phyloP scores from a whole-genome alignment of 441 rosid genomes.

The Adansonia gregorii region DNA sequence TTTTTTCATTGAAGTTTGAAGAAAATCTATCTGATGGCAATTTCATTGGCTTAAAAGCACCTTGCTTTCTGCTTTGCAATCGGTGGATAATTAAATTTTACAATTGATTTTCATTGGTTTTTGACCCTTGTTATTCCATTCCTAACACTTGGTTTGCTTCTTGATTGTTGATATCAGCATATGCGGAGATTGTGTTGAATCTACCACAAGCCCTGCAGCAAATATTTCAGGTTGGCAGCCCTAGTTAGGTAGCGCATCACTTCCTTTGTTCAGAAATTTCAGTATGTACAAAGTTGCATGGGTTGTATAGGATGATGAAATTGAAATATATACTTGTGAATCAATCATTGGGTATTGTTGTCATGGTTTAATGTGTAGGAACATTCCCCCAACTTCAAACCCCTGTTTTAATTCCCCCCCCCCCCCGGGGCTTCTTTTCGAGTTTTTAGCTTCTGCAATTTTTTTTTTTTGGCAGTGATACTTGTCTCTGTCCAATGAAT shows the following conservation, averaged over 20 bases:
- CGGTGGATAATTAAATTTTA: not conserved
- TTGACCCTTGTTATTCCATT: not conserved
- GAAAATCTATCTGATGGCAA: not conserved
- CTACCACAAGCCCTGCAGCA: constrained; percentile 66
- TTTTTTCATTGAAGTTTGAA: not conserved
- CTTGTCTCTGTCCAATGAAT: not conserved
- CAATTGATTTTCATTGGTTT: not conserved
- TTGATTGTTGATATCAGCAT: not conserved
- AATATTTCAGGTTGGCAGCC: constrained; percentile 45
- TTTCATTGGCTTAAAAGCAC: not conserved
- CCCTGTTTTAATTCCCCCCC: not conserved
- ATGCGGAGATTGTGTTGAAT: constrained; percentile 84
- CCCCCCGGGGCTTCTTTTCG: not conserved
- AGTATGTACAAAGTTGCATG: constrained; percentile 17
- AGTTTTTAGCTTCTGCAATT: not conserved
- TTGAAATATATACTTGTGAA: constrained; percentile 1
- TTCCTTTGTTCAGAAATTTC: not conserved
- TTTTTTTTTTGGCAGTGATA: not conserved
- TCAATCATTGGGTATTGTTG: constrained; percentile 5
- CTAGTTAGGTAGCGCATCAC: constrained; percentile 28
- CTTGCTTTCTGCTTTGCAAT: not conserved
- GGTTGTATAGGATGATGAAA: constrained; percentile 1
- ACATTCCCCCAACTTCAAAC: not conserved
- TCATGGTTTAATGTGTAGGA: not conserved
- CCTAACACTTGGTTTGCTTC: constrained; percentile 23